Evolutionary conservation across 1,284 basidiomycete species (phyloP), one percentile per base, ranked within the genome.

Genomic region (Microbotryum violaceum): DNA sequence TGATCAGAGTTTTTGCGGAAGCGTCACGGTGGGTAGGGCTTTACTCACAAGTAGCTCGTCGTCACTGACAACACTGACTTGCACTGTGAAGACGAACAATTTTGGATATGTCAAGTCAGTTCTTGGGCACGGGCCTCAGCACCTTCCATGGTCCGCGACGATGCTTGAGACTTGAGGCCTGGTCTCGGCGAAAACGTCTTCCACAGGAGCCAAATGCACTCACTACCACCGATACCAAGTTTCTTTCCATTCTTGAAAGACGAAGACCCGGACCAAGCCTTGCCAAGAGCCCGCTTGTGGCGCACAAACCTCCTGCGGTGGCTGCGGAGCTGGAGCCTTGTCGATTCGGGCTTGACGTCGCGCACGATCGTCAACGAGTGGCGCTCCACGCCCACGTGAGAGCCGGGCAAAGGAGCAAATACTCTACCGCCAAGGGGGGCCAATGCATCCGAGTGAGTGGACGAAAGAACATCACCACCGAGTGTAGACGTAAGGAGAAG

Each of bases 201-300:
- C 27, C 23, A 14, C n/a, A 23, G 33, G 31, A 42, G 9, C 12
- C 21, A 46, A 16, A 9, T 21, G 46, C 6, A 23, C 56, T 56
- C 27, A 54, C 88, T 89, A 3, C 87, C 89, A 58, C 82, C 77
- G 16, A 90, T 85, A n/a, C 88, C 88, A 16, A 86, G 87, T 18
- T 80, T 79, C 8, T 88, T 77, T 44, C 75, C 60, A 1, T 6
- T 2, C 8, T 8, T 25, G 21, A 57, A 42, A 6, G 7, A 56
- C 2, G 62, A 55, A 9, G 27, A 47, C 5, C 58, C 58, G 31
- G 52, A 48, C 64, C 62, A 63, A 1, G 45, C 53, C 50, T 63
- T 63, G 47, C 57, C 48, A 31, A 63, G 49, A 2, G 33, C 59
- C n/a, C 51, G 31, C 48, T 57, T 29, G 56, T 42, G 31, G 23